A percentile compares a stretch with the other conserved stretches of the same genome.
Evolutionary conservation across 108 stramenopile genomes (phyloP).

Genomic region (Skeletonema costatum): DNA sequence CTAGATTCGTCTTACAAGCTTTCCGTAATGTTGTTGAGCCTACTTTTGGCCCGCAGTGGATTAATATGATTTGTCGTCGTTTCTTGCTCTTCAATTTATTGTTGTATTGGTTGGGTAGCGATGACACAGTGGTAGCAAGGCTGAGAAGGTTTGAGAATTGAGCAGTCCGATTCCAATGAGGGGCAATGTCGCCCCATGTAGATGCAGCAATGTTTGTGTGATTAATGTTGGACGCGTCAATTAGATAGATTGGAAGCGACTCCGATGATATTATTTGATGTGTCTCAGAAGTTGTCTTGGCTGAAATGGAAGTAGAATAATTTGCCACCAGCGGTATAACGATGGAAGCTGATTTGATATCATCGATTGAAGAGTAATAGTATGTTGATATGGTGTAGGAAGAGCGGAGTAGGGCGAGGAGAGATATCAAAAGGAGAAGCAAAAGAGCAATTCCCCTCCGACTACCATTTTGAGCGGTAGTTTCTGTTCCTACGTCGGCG

Average conservation of each 20-base stretch:
- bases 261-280: not conserved
- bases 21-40: constrained; percentile 32
- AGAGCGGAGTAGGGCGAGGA: not conserved
- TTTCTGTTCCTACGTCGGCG: too few relatives aligned
- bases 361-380: not conserved
- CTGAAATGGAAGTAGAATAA: not conserved
- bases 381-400: not conserved
- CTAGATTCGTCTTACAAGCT: constrained; percentile 19
- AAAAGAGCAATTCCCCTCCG: not conserved
- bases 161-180: constrained; percentile 32
- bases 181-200: constrained; percentile 8
- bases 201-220: not conserved
- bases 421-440: not conserved
- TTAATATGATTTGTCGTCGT: constrained; percentile 15
- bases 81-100: not conserved
- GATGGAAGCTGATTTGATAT: not conserved
- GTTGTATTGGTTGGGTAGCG: constrained; percentile 8
- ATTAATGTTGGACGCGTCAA: constrained; percentile 7
- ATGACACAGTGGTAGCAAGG: not conserved
- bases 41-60: constrained; percentile 40
- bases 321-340: not conserved
- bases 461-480: not conserved
- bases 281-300: not conserved
- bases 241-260: constrained; percentile 21
- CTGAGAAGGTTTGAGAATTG: constrained; percentile 14